Percentiles rank a stretch among this genome's conserved stretches.
These are phyloP conservation scores for Colletotrichum destructivum DNA, from an alignment of 2,329 filamentous ascomycete species.

Conservation along the genomic window DNA sequence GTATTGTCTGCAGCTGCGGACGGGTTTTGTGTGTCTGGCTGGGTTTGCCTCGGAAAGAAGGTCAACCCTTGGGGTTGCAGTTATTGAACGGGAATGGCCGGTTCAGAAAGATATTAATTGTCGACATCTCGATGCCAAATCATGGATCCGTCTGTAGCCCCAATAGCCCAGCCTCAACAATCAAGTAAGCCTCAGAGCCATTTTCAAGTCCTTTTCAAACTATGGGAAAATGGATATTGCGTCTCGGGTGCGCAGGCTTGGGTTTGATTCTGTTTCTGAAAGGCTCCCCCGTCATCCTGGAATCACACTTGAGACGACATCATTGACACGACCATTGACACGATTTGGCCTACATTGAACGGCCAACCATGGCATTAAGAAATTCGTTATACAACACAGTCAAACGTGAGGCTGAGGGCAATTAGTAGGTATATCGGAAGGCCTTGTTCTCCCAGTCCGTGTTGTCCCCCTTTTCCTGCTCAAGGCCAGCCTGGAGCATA, in stretches of 20 bases:
- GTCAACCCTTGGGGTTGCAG: neutral
- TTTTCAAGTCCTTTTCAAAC: neutral
- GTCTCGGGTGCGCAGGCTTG: neutral
- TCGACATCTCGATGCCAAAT: neutral
- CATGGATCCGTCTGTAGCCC: neutral
- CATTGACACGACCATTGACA: neutral
- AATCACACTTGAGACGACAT: neutral
- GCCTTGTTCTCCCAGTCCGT: conserved; percentile 40
- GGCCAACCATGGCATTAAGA: neutral
- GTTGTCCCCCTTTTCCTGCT: conserved; percentile 36
- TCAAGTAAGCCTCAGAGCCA: neutral
- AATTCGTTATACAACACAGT: too few species aligned
- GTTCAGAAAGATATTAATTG: neutral
- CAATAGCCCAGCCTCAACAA: neutral
- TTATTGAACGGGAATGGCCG: neutral
- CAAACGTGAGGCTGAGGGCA: neutral
- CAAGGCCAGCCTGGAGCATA: conserved; percentile 32
- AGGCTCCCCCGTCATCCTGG: neutral
- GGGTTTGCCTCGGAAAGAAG: neutral
- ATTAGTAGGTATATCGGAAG: conserved; percentile 40
- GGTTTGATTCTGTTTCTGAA: neutral
- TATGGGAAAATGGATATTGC: neutral
- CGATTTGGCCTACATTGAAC: too few species aligned
- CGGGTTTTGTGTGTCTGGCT: neutral
- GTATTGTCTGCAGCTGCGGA: neutral